These are phyloP conservation scores for Coemansia sp. DNA, from an alignment of 192 early-diverging fungal species.

Conservation along the genomic window DNA sequence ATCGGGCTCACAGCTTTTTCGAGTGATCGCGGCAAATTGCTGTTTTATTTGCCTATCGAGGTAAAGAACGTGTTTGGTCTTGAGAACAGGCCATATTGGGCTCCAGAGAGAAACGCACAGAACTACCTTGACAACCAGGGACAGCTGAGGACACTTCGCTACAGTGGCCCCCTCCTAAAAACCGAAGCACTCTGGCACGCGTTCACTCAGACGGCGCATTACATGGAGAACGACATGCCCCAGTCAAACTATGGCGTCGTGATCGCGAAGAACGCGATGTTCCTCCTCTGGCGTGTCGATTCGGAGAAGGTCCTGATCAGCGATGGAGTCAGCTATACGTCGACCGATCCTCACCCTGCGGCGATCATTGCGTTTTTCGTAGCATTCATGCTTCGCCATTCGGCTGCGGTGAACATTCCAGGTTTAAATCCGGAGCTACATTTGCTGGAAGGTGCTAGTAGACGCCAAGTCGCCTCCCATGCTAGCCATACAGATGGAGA, in stretches of 20 bases:
- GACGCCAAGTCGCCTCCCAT: background rate
- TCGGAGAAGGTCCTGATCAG: background rate
- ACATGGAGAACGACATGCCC: background rate
- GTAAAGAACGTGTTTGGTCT: background rate
- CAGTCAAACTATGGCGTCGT: background rate
- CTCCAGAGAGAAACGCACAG: too few relatives aligned
- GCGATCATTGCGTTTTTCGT: background rate
- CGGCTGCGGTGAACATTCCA: background rate
- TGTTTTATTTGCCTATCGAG: background rate
- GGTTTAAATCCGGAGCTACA: background rate
- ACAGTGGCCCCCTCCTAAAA: background rate
- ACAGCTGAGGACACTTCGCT: background rate
- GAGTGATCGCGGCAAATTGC: background rate
- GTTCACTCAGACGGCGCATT: background rate
- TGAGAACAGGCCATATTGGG: background rate
- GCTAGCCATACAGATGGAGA: background rate
- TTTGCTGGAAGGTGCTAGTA: background rate
- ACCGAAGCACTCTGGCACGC: background rate
- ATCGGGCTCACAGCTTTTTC: background rate
- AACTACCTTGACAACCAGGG: background rate
- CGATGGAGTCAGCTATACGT: background rate
- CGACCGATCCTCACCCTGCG: background rate
- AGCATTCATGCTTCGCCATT: background rate
- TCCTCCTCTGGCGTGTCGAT: background rate
- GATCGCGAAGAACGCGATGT: background rate